A percentile compares a stretch with the other conserved stretches of the same genome.
Evolutionary conservation across 225 moss, liverwort and hornwort genomes (phyloP).

Genomic region (Neckera pumila): DNA sequence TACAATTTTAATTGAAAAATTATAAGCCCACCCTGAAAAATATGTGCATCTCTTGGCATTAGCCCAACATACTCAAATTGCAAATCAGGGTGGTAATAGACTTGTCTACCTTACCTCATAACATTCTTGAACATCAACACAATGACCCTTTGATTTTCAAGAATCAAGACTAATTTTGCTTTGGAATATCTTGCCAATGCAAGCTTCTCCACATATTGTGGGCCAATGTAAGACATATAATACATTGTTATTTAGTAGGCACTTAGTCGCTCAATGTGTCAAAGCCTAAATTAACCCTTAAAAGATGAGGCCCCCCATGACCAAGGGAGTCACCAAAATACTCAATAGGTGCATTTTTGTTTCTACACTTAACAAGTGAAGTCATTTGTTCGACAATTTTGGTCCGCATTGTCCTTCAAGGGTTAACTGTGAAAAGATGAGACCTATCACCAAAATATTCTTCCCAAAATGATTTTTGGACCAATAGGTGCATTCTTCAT

Average conservation of each 20-base stretch:
- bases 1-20: too few species aligned
- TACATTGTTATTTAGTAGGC: background rate
- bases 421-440: fast-evolving
- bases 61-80: too few species aligned
- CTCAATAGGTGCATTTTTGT: too few species aligned
- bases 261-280: background rate
- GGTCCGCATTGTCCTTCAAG: too few species aligned
- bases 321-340: too few species aligned
- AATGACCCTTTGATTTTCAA: background rate
- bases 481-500: background rate
- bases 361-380: too few species aligned
- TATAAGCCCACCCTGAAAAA: too few species aligned
- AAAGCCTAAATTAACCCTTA: background rate
- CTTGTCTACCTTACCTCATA: too few species aligned
- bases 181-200: background rate
- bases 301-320: too few species aligned
- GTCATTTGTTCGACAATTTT: too few species aligned
- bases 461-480: background rate
- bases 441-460: background rate
- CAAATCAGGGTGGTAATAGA: too few species aligned
- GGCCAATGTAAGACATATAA: background rate
- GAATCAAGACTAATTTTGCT: background rate
- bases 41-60: too few species aligned
- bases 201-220: background rate
- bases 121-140: background rate